Evolutionary conservation across 805 yeast genomes (phyloP), one percentile per base, ranked within the genome.

Genomic region (Nakazawaea holstii): DNA sequence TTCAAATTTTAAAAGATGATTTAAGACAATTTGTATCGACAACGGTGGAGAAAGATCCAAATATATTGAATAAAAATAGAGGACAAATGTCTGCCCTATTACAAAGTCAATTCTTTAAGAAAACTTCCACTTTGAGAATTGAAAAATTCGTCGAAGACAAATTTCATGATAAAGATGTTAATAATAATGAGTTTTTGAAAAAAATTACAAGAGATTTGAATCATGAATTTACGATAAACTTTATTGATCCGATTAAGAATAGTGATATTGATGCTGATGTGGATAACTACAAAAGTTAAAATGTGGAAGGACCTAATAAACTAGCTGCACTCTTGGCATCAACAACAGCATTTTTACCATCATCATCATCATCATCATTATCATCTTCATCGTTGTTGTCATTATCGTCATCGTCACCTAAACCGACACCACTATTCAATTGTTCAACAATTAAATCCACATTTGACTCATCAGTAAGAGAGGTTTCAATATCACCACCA

Each of bases 271-370:
- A 20, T 20, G 24, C 5, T 5, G 24, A 20, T 20, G 3, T 20
- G 3, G 24, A 20, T 20, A 20, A 20, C 5, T 5, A 5, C 24
- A 5, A 29, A 37, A 8, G 35, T 55, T 62, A 81, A 55, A 87
- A 87, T 4, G 87, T 80, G 2, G 92, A 80, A 4, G 81, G 82
- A 1, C 96, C 95, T 27, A 91, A 70, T 36, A 92, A 56, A 32
- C 79, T 71, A 0, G 96, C 97, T 1, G 96, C 98, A 56, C 81
- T 82, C 51, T 79, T 80, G 0, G 96, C 95, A 64, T 88, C 92
- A 5, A 89, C 76, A 5, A 67, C 69, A 3, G 69, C 66, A 35
- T 65, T 66, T 14, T 64, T 62, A 8, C 54, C 65, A 6, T 49
- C 58, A 4, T 51, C 59, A 5, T 56, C 60, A 6, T 49, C 50